Conservation (phyloP, 331 rosid genomes). For the Quercus tomentella region DNA sequence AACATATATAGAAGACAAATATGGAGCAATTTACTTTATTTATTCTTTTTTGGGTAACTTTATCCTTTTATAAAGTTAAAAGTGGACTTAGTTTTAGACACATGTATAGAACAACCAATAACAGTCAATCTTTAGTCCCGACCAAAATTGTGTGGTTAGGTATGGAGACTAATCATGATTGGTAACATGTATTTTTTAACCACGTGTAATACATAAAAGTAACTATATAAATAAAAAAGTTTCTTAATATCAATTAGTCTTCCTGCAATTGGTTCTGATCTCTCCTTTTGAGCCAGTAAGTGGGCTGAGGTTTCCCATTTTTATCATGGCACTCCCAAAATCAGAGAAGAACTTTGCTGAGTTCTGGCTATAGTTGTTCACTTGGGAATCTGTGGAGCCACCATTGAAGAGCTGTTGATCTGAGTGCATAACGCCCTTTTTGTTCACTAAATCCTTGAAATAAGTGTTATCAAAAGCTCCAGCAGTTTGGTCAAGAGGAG, state of each 20-base stretch:
- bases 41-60: too few species aligned
- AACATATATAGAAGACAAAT: too few species aligned
- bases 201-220: too few species aligned
- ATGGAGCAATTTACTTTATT: too few species aligned
- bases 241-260: not conserved
- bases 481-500: not conserved
- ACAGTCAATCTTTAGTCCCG: too few species aligned
- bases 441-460: constrained; percentile 4
- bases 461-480: constrained; percentile 13
- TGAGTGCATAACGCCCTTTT: constrained; percentile 33
- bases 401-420: constrained; percentile 29
- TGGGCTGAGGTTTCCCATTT: constrained; percentile 26
- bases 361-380: not conserved
- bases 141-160: too few species aligned
- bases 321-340: constrained; percentile 34
- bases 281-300: constrained; percentile 16
- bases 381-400: constrained; percentile 9
- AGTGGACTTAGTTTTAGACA: too few species aligned
- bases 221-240: too few species aligned
- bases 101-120: too few species aligned
- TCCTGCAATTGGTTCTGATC: not conserved
- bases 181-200: too few species aligned
- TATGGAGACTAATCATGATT: too few species aligned
- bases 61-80: too few species aligned
- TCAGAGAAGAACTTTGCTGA: constrained; percentile 15